Evolutionary conservation across 257 asterid species (phyloP), one percentile per base, ranked within the genome.

Genomic region (Penstemon barbatus): DNA sequence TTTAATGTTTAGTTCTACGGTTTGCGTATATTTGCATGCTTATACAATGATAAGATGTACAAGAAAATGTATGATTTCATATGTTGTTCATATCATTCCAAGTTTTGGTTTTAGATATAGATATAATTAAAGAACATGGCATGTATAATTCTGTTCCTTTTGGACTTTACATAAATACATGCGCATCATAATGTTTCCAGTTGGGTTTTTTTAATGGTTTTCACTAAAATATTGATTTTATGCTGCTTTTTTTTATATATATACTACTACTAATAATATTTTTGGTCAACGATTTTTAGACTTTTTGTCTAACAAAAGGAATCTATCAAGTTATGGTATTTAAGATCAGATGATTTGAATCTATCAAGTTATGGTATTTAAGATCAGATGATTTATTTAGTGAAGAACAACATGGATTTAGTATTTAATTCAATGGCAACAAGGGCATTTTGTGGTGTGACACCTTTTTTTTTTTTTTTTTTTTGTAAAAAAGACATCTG

Each of bases 371-470:
- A 39, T 13, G 54, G 18, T 18, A 33, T 18, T 65, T 13, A 46
- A 19, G 25, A 42, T 61, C 59, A 19, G 63, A 15, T 9, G 12
- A 13, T 18, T 61, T 77, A 6, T 10, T 61, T 42, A 11, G 58
- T 8, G 25, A 57, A 57, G 69, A 66, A n/a, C 55, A 39, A 3
- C 55, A 50, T 12, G 50, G 61, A 61, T 41, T 71, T 51, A 33
- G 76, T 67, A 42, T 5, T 65, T 49, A 15, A 68, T 6, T 68
- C 79, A 66, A 85, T 87, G 89, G 67, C 86, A 46, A 60, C 86
- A 0, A 79, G 84, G 64, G 74, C 60, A 13, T 77, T 83, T 70
- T 78, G 86, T 65, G 85, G 89, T 9, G 85, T 85, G 19, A 68
- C 83, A 7, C 89, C 86, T 61, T 73, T 80, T 69, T 19, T 85